Evolutionary conservation across 371 early-diverging fungal species (phyloP), one percentile per base, ranked within the genome.

Genomic region (Mortierella sp.): DNA sequence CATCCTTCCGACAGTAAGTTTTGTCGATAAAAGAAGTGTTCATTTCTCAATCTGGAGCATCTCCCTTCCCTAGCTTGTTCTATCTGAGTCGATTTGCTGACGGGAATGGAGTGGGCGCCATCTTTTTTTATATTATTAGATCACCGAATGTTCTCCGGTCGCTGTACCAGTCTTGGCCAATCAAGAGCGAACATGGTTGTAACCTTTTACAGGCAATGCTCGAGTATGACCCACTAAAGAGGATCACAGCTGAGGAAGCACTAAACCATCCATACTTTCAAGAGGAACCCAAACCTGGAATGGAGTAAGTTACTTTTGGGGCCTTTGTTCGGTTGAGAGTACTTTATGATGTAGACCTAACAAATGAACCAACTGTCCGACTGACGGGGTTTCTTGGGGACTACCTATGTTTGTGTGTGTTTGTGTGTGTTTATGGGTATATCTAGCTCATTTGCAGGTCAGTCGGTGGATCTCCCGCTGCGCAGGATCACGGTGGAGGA

Each of bases 161-260:
- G 62, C 51, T 89, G 82, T 80, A 76, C 25, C 84, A 86, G 46
- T 55, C 57, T 70, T 87, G 85, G 80, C 81, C 59, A 29, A 76
- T 56, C 60, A 88, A 87, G 57, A 90, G 90, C 21, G 93, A 92
- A 47, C 56, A 86, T 30, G 93, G 87, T 9, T 93, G 89, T 68
- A 87, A 92, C 57, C 81, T 99, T 21, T 86, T 99, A 30, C 81
- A 92, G 2, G 85, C 86, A 2, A 85, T 98, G 87, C 85, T 99
- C 15, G 95, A 95, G 60, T 99, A 98, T 69, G 96, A 98, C 80
- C 99, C 99, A 11, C 84, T 87, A 60, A 90, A 90, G 53, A 81
- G 99, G 23, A 94, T 97, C 44, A 88, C 95, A 12, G 98, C 99
- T 0, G 91, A 93, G 45, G 91, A 95, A 55, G 95, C 97, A 4